Conservation (phyloP, 2,329 filamentous ascomycete genomes). For the Botrytis fabae region DNA sequence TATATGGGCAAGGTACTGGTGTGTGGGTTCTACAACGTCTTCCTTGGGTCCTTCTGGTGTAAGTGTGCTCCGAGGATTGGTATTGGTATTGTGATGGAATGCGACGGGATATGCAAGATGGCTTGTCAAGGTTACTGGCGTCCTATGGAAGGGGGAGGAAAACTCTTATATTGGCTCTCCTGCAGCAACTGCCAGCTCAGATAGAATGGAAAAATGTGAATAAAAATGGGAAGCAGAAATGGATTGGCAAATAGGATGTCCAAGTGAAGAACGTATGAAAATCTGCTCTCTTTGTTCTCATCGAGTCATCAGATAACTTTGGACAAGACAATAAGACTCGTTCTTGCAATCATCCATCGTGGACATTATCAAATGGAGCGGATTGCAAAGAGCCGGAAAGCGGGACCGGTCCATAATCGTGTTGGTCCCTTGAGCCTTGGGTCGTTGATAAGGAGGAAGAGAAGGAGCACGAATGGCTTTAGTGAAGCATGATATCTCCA, state of each 20-base stretch:
- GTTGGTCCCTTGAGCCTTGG: background rate
- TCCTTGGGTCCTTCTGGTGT: background rate
- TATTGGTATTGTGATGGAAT: conserved; percentile 11
- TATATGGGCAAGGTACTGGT: conserved; percentile 18
- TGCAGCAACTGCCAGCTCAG: conserved; percentile 24
- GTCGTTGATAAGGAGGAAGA: conserved; percentile 5
- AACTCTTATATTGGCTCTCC: background rate
- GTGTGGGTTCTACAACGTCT: conserved; percentile 19
- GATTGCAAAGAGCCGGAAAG: conserved; percentile 6
- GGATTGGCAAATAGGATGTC: conserved; percentile 9
- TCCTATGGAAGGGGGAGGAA: background rate
- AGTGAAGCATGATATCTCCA: conserved; percentile 6
- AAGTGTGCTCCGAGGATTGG: conserved; percentile 4
- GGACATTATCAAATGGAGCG: conserved; percentile 10
- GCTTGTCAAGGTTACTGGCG: conserved; percentile 24
- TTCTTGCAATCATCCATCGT: conserved; percentile 11
- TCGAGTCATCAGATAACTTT: conserved; percentile 6
- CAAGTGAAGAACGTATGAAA: background rate
- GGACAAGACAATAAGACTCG: background rate
- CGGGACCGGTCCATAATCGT: conserved; percentile 1
- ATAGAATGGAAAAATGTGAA: background rate
- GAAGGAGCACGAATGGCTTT: background rate
- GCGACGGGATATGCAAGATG: conserved; percentile 22
- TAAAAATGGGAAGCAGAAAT: background rate
- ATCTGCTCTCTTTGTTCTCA: conserved; percentile 14